Conservation (phyloP, 2,329 filamentous ascomycete genomes). For the Claviceps humidiphila region DNA sequence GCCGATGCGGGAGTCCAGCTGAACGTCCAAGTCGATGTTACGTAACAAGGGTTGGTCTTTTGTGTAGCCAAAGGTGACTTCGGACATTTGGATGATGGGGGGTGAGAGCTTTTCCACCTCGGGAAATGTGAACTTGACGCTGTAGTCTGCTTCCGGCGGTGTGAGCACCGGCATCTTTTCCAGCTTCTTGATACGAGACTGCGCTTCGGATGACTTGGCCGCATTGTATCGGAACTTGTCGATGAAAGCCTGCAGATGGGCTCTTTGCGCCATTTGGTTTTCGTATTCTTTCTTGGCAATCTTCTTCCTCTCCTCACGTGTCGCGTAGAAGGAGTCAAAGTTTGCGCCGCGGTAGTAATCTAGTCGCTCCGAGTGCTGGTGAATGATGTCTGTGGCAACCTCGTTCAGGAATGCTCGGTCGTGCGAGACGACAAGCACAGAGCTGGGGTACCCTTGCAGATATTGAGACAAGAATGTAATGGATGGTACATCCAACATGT, state of each 20-base stretch:
- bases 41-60: slow-evolving; percentile 65
- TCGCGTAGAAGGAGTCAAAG: slow-evolving; percentile 95
- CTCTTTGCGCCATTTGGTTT: slow-evolving; percentile 89
- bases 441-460: slow-evolving; percentile 85
- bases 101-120: slow-evolving; percentile 96
- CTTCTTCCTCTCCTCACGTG: slow-evolving; percentile 93
- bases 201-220: slow-evolving; percentile 94
- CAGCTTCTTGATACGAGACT: slow-evolving; percentile 97
- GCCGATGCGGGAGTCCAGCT: slow-evolving; percentile 93
- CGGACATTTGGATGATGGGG: slow-evolving; percentile 94
- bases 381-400: slow-evolving; percentile 96
- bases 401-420: slow-evolving; percentile 98
- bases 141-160: slow-evolving; percentile 85
- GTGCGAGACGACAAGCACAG: slow-evolving; percentile 92
- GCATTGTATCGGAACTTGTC: slow-evolving; percentile 99
- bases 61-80: slow-evolving; percentile 80
- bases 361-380: slow-evolving; percentile 91
- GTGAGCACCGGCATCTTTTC: slow-evolving; percentile 93
- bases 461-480: slow-evolving; percentile 97
- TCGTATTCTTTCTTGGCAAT: slow-evolving; percentile 95
- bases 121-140: slow-evolving; percentile 91
- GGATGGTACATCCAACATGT: slow-evolving; percentile 99
- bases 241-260: slow-evolving; percentile 94
- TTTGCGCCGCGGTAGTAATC: slow-evolving; percentile 98
- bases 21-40: slow-evolving; percentile 89